Evolutionary conservation across 345 rosid species (phyloP).

Genomic region (Draba incana): DNA sequence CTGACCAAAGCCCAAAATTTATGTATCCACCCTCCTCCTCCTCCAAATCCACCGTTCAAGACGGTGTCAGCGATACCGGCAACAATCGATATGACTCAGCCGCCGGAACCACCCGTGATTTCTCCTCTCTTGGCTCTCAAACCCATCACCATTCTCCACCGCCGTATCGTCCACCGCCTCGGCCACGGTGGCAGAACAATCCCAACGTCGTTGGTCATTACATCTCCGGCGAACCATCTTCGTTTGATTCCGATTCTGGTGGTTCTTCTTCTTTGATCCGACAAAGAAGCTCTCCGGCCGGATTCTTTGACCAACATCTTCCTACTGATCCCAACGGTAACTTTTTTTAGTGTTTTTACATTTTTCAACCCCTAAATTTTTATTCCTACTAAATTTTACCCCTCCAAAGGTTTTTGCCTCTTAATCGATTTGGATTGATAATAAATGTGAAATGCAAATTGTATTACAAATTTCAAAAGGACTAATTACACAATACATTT

Average conservation of each 20-base stretch:
- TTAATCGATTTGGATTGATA: neutral
- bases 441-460: neutral
- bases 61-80: constrained; percentile 12
- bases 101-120: constrained; percentile 37
- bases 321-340: constrained; percentile 42
- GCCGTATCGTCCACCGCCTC: neutral
- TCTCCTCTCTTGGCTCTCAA: constrained; percentile 41
- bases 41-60: constrained; percentile 31
- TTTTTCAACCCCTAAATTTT: neutral
- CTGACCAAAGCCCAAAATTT: neutral
- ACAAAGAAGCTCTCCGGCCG: constrained; percentile 94
- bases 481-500: neutral
- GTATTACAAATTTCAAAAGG: neutral
- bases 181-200: constrained; percentile 12
- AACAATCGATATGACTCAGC: constrained; percentile 21
- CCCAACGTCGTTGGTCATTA: constrained; percentile 49
- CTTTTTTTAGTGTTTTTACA: constrained; percentile 5
- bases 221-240: constrained; percentile 62
- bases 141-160: constrained; percentile 20
- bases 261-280: constrained; percentile 58
- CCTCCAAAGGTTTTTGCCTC: neutral
- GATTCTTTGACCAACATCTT: constrained; percentile 55
- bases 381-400: neutral
- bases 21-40: constrained; percentile 42
- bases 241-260: constrained; percentile 45